Evolutionary conservation across 2,329 filamentous ascomycete species (phyloP), one percentile per base, ranked within the genome.

Genomic region (Venturia oleaginea): DNA sequence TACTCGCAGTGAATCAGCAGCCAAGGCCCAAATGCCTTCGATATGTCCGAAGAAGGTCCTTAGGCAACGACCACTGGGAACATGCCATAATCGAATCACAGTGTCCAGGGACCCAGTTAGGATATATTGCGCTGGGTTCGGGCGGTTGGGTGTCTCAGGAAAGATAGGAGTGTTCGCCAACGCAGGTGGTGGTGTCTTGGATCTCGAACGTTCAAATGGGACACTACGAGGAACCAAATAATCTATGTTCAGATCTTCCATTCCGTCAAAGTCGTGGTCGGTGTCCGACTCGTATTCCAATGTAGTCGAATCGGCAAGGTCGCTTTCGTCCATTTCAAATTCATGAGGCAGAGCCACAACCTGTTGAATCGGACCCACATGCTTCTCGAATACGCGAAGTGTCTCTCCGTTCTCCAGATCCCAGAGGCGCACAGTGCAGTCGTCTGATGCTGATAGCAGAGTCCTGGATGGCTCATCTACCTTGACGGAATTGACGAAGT

Each of bases 401-500:
- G 90, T 93, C 63, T 84, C 80, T 71, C 88, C 87, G 1, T 89
- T 90, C 72, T 97, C 91, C 42, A 99, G 81, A 71, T 97, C 93
- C 93, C 93, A 97, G 1, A 99, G 81, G 70, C 92, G 91, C 69
- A 96, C 86, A 0, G 90, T 94, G 72, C 91, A 88, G 74, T 99
- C 94, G 72, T 99, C 94, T 0, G 92, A 97, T 1, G 92, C 92
- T 0, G 93, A 96, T 71, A 97, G 89, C 3, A 97, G 83, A 0
- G 92, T 97, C 17, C 91, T 87, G 11, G 91, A 95, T 1, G 83
- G 78, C 0, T 87, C 83, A 74, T 99, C 92, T 43, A 99, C 85
- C 68, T 89, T 88, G 38, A 97, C 93, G n/a, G 90, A 88, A 76
- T 99, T 99, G 70, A 99, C 92, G 90, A 93, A 97, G 74, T 97